Conservation (phyloP, 768 basidiomycete genomes). For the Pluteus cervinus region DNA sequence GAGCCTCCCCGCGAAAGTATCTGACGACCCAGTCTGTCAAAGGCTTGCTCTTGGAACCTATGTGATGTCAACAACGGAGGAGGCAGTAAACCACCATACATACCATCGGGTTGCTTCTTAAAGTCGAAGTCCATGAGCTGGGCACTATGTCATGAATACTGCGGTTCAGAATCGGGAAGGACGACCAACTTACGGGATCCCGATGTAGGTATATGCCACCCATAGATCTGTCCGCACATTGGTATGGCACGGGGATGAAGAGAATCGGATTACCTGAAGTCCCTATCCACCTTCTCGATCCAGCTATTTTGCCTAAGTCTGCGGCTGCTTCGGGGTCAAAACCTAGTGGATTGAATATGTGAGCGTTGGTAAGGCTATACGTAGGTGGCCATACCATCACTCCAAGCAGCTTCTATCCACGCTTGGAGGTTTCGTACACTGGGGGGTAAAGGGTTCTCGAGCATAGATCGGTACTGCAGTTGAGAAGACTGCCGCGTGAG, state of each 20-base stretch:
- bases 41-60: no score
- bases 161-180: not conserved
- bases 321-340: constrained; percentile 67
- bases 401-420: constrained; percentile 84
- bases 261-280: constrained; percentile 50
- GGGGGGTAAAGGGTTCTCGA: constrained; percentile 55
- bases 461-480: constrained; percentile 52
- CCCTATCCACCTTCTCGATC: constrained; percentile 74
- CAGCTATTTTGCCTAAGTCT: constrained; percentile 49
- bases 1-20: constrained; percentile 49
- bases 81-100: constrained; percentile 4
- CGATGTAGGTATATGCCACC: constrained; percentile 70
- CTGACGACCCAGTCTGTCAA: constrained; percentile 71
- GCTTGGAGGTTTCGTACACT: constrained; percentile 68
- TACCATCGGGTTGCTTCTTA: constrained; percentile 37
- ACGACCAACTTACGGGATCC: constrained; percentile 64
- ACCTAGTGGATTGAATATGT: constrained; percentile 37
- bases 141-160: not conserved
- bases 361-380: constrained; percentile 11
- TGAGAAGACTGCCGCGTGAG: constrained; percentile 64
- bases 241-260: not conserved
- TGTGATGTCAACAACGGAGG: no score
- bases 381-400: constrained; percentile 34
- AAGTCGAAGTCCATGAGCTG: constrained; percentile 61
- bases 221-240: constrained; percentile 50